These are phyloP conservation scores for Penicillium sp. DNA, from an alignment of 2,329 filamentous ascomycete species.

Conservation along the genomic window DNA sequence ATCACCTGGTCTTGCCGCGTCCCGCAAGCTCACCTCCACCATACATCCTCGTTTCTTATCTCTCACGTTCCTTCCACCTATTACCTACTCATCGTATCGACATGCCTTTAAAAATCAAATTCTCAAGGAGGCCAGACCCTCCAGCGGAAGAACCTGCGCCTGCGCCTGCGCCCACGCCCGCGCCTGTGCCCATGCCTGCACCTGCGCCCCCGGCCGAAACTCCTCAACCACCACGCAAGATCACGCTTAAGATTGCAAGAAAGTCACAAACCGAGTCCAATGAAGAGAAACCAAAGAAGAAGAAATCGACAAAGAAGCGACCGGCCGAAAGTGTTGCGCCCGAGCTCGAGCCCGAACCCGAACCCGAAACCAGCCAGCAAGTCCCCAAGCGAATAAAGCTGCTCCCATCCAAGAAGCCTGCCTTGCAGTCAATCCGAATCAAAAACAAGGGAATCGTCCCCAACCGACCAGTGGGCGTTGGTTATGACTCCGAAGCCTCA, in stretches of 20 bases:
- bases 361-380: constrained; percentile 20
- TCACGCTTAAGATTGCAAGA: constrained; percentile 36
- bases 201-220: constrained; percentile 18
- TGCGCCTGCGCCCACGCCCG: constrained; percentile 7
- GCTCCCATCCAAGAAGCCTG: constrained; percentile 33
- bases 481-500: constrained; percentile 92
- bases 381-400: constrained; percentile 35
- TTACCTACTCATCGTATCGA: neutral
- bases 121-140: constrained; percentile 32
- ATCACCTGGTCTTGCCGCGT: too few species aligned
- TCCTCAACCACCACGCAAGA: constrained; percentile 31
- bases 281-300: constrained; percentile 27
- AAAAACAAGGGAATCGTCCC: constrained; percentile 62
- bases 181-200: neutral
- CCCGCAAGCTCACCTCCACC: neutral
- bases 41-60: neutral
- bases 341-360: constrained; percentile 22
- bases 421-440: constrained; percentile 46
- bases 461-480: constrained; percentile 66
- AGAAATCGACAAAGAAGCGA: constrained; percentile 35
- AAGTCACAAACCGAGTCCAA: constrained; percentile 17
- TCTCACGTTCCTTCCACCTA: neutral
- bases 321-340: constrained; percentile 26
- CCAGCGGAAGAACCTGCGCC: constrained; percentile 16
- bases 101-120: constrained; percentile 40